Evolutionary conservation across 192 early-diverging fungal genomes (phyloP).

Genomic region (Spinellus fusiger): DNA sequence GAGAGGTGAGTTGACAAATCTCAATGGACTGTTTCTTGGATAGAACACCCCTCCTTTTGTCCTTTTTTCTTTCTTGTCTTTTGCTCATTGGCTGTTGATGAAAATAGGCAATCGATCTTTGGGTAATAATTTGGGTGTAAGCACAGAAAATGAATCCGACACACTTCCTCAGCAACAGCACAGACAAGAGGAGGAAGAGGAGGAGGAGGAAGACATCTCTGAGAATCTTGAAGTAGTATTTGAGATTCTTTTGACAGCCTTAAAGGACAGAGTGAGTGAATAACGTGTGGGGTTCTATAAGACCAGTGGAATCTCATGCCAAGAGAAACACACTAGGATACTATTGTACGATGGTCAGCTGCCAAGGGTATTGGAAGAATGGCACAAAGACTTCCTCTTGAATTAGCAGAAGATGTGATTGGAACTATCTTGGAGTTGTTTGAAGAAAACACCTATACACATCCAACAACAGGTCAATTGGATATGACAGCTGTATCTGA

Average conservation of each 20-base stretch:
- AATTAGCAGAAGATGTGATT: constrained; percentile 80
- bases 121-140: constrained; percentile 40
- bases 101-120: constrained; percentile 49
- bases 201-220: constrained; percentile 69
- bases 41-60: background rate
- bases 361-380: constrained; percentile 95
- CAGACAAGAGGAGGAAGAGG: constrained; percentile 21
- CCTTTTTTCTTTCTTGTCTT: background rate
- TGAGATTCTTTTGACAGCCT: constrained; percentile 73
- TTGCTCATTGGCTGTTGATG: background rate
- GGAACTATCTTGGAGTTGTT: constrained; percentile 72
- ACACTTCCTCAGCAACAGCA: background rate
- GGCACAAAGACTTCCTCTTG: constrained; percentile 68
- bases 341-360: constrained; percentile 95
- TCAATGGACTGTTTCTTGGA: background rate
- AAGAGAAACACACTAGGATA: constrained; percentile 47
- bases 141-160: background rate
- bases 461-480: constrained; percentile 27
- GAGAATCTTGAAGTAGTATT: constrained; percentile 79
- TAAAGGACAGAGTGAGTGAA: constrained; percentile 69
- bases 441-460: constrained; percentile 66
- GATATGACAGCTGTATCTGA: constrained; percentile 83
- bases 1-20: constrained; percentile 37
- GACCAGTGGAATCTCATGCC: background rate
- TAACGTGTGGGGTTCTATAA: constrained; percentile 10